Evolutionary conservation across 75 land plant species (phyloP), one percentile per base, ranked within the genome.

Genomic region (Picea glauca): DNA sequence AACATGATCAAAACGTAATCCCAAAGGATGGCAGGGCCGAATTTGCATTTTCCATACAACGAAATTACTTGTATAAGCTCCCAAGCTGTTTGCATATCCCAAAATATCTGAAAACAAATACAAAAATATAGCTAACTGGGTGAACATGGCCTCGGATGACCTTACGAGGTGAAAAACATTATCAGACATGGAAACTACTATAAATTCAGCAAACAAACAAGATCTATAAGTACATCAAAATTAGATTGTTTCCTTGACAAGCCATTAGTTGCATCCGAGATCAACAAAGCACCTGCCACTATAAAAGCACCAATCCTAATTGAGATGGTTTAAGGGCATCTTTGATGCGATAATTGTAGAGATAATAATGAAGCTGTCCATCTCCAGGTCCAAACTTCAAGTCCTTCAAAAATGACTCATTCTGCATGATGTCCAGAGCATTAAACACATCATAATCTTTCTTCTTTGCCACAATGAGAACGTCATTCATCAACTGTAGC

Each of bases 311-410:
- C 58, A 93, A 84, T 54, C 96, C 96, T 67, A 93, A 86, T 60
- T 87, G 92, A 32, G 94, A 74, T 21, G 96, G 87, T 31, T 82
- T 84, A 78, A 93, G 74, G 13, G 87, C 80, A 30, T 78, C 66
- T 33, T 67, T 75, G 20, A 93, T n/a, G 60, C 96, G 90, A 81
- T 92, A 93, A 74, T 93, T 93, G 82, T 93, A 93, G 58, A 93
- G 84, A 73, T 93, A 93, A 40, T 93, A 92, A 83, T 93, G 96
- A 60, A 93, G 92, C 77, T 92, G 86, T 2, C 96, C 96, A 77
- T 93, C 94, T 11, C 96, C 96, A 56, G 94, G 92, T 7, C 96
- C 96, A 79, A 92, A 93, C 74, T 93, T 93, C 68, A 93, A 84
- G 75, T 93, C 96, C 85, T 93, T 93, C 78, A 93, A 70, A 77